A percentile compares a stretch with the other conserved stretches of the same genome.
Evolutionary conservation across 1,139 yeast genomes (phyloP).

Genomic region (Suhomyces maxii): DNA sequence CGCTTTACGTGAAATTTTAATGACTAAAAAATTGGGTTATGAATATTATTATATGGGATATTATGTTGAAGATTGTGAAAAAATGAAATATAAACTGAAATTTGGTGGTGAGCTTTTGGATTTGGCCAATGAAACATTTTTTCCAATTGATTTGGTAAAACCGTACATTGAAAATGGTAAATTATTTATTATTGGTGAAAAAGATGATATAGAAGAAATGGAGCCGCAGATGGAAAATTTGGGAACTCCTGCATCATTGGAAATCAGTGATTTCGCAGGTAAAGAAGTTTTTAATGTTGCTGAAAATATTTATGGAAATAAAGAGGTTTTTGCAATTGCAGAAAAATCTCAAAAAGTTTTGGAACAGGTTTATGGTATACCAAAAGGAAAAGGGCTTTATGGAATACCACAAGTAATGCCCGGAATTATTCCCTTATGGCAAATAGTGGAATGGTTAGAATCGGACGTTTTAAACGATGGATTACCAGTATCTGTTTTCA

Average conservation of each 20-base stretch:
- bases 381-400: constrained; percentile 4
- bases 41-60: constrained; percentile 72
- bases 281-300: constrained; percentile 27
- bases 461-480: constrained; percentile 18
- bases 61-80: constrained; percentile 73
- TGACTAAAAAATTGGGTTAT: constrained; percentile 43
- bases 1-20: constrained; percentile 67
- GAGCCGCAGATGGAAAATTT: constrained; percentile 20
- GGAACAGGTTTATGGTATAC: constrained; percentile 17
- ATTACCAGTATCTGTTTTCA: constrained; percentile 19
- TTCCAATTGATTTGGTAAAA: constrained; percentile 39
- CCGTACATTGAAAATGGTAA: constrained; percentile 37
- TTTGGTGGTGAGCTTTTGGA: constrained; percentile 76
- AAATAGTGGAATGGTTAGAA: constrained; percentile 33
- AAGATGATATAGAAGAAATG: constrained; percentile 1
- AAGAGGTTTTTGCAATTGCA: constrained; percentile 24
- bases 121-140: constrained; percentile 45
- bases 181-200: constrained; percentile 38
- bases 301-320: constrained; percentile 35
- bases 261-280: constrained; percentile 12
- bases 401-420: constrained; percentile 49
- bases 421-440: constrained; percentile 52
- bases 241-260: constrained; percentile 19
- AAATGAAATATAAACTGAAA: constrained; percentile 79
- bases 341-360: constrained; percentile 24